A percentile compares a stretch with the other conserved stretches of the same genome.
Evolutionary conservation across 176 grass and related monocot species (phyloP).

Genomic region (Avena atlantica): DNA sequence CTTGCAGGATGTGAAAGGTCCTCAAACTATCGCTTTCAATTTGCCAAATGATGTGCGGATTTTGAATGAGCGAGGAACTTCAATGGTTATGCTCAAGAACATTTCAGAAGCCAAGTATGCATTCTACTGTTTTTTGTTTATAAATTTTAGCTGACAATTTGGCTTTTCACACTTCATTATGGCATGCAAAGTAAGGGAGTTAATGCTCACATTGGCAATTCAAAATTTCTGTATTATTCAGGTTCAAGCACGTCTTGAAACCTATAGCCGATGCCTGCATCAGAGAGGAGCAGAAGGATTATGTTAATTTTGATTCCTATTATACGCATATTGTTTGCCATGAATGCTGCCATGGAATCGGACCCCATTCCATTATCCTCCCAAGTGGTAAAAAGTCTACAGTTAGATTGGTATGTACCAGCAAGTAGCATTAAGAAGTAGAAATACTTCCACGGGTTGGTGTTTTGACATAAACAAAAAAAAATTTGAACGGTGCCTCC

Average conservation of each 20-base stretch:
- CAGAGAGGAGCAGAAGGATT: constrained; percentile 74
- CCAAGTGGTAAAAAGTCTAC: constrained; percentile 85
- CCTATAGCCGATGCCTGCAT: constrained; percentile 90
- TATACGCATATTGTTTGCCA: constrained; percentile 95
- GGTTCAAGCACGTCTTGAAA: constrained; percentile 83
- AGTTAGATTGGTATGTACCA: constrained; percentile 70
- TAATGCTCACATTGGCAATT: constrained; percentile 13
- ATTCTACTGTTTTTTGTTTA: constrained; percentile 28
- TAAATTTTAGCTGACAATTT: constrained; percentile 5
- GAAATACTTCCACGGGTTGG: not conserved
- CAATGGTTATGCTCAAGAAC: constrained; percentile 96
- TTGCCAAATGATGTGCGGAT: constrained; percentile 96
- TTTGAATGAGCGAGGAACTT: constrained; percentile 89
- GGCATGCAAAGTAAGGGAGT: constrained; percentile 5
- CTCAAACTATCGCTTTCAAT: constrained; percentile 96
- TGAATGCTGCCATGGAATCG: constrained; percentile 97
- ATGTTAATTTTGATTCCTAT: constrained; percentile 86
- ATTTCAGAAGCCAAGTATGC: constrained; percentile 92
- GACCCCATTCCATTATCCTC: constrained; percentile 87
- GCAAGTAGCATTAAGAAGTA: not conserved
- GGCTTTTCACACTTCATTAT: not conserved
- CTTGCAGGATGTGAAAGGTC: constrained; percentile 92
- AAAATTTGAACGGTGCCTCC: not conserved
- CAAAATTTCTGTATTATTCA: constrained; percentile 42
- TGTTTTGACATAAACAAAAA: not conserved